These are phyloP conservation scores for Sordaria brevicollis DNA, from an alignment of 495 filamentous ascomycete genomes.

Conservation along the genomic window DNA sequence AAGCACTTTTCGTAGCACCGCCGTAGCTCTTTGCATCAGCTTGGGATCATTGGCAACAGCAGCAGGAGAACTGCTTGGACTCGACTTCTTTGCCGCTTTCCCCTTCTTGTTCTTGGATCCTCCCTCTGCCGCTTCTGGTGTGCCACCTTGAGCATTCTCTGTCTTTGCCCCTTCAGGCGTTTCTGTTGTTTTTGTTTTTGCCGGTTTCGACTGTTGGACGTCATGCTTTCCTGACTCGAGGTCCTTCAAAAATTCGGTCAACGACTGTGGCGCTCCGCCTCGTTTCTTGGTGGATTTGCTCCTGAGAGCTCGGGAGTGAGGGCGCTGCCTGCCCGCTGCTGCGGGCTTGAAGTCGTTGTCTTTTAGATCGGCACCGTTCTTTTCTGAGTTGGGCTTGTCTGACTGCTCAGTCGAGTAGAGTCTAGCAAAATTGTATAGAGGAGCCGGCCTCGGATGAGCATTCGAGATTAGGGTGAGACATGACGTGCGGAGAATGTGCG, in stretches of 20 bases:
- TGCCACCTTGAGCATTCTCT: background rate
- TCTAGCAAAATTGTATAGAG: slow-evolving; percentile 1
- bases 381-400: background rate
- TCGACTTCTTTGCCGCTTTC: slow-evolving; percentile 8
- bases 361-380: background rate
- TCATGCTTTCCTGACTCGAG: background rate
- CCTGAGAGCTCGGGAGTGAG: background rate
- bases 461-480: slow-evolving; percentile 9
- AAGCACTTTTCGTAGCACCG: background rate
- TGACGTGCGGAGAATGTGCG: slow-evolving; percentile 13
- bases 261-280: background rate
- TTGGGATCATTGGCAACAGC: background rate
- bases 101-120: slow-evolving; percentile 5
- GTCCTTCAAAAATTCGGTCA: background rate
- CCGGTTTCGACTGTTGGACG: background rate
- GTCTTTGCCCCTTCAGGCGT: background rate
- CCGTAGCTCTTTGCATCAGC: background rate
- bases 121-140: background rate
- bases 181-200: background rate
- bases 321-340: background rate
- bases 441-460: background rate
- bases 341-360: background rate
- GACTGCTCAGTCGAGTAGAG: background rate
- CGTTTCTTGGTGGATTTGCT: background rate
- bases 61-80: background rate